A percentile compares a stretch with the other conserved stretches of the same genome.
Evolutionary conservation across 495 filamentous ascomycete genomes (phyloP).

Genomic region (Neurospora sp.): DNA sequence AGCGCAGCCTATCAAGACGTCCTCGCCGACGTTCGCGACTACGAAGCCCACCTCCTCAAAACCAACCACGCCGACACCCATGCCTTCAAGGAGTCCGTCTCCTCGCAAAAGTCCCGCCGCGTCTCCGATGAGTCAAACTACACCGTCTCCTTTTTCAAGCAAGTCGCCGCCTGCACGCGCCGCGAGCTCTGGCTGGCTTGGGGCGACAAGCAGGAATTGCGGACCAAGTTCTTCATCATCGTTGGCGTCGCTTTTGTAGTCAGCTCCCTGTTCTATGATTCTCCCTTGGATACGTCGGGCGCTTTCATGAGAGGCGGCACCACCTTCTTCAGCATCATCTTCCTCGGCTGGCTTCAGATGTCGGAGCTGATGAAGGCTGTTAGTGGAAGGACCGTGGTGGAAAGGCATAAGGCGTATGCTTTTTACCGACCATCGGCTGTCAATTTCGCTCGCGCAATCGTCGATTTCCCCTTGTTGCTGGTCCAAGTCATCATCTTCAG

Average conservation of each 20-base stretch:
- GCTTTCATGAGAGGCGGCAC: slow-evolving; percentile 46
- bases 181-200: slow-evolving; percentile 49
- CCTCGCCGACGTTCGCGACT: slow-evolving; percentile 38
- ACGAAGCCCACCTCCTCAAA: slow-evolving; percentile 29
- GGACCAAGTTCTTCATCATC: slow-evolving; percentile 45
- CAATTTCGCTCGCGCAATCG: slow-evolving; percentile 63
- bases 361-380: slow-evolving; percentile 68
- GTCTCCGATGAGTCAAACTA: slow-evolving; percentile 38
- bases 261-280: slow-evolving; percentile 65
- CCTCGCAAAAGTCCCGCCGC: slow-evolving; percentile 29
- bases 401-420: slow-evolving; percentile 76
- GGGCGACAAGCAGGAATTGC: slow-evolving; percentile 49
- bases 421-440: slow-evolving; percentile 78
- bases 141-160: slow-evolving; percentile 47
- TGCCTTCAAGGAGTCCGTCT: slow-evolving; percentile 39
- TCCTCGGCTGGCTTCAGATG: slow-evolving; percentile 70
- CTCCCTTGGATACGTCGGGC: slow-evolving; percentile 46
- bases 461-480: slow-evolving; percentile 64
- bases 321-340: slow-evolving; percentile 65
- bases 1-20: slow-evolving; percentile 40
- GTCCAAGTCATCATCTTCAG: slow-evolving; percentile 63
- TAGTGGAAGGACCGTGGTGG: slow-evolving; percentile 56
- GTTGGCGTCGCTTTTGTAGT: slow-evolving; percentile 67
- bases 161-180: slow-evolving; percentile 45
- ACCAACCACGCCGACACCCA: slow-evolving; percentile 27